Base-by-base conservation (phyloP, 805 yeast genomes). In the Candida morakotiae region DNA sequence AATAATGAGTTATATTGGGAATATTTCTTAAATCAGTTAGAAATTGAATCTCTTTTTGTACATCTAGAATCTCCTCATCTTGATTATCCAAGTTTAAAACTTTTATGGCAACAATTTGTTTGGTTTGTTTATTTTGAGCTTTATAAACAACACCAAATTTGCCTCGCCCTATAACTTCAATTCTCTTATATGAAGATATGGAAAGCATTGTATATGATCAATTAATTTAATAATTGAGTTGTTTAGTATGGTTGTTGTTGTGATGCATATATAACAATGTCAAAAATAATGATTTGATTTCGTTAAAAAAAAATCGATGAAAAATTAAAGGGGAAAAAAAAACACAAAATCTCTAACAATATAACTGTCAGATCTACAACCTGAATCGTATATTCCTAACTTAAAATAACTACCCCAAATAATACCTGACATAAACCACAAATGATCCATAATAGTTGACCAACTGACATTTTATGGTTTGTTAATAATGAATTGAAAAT, bases 91-190 rank as follows among this genome's bases (percentile, higher is more conserved):
- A 68, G 55, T 91, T 88, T 43, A 93, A 69, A 9, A 91, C 93
- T 56, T 93, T 93, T 55, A 93, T 88, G 19, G 99, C 99, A 40
- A 86, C 91, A 1, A 87, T 77, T 45, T 81, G 82, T 46, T 79
- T 80, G 5, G 94, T 82, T 39, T 75, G 75, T 27, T 75, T 61
- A 51, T 82, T 76, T 37, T 73, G 66, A 15, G 95, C 98, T 57
- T 88, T 89, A 60, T 91, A 93, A 4, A 93, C 99, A 18, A 89
- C 82, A 31, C 99, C 99, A 60, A 93, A 93, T 65, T 88, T 93
- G 16, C 99, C 99, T 41, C 94, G 75, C 7, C 98, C 99, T 10
- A 94, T 83, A 23, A 88, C 81, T 61, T 93, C 97, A 10, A 91
- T 82, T 32, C 96, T 73, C 51, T 83, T 81, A 62, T 81, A 88